These are phyloP conservation scores for Aureobasidium sp. DNA, from an alignment of 2,329 filamentous ascomycete species.

Conservation along the genomic window DNA sequence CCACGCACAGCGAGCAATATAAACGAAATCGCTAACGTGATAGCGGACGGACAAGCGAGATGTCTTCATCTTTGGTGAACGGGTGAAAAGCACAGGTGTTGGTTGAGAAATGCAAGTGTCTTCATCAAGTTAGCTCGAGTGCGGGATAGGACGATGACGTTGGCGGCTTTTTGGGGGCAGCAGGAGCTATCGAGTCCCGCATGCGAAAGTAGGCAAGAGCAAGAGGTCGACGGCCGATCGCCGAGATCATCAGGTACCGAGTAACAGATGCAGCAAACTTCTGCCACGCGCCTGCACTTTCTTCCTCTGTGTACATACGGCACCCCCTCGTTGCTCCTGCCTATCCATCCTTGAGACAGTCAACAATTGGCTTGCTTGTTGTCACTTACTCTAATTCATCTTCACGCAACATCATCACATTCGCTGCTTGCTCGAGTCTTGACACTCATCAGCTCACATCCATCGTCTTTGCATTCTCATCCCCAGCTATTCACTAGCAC, in stretches of 20 bases:
- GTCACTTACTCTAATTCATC: not conserved
- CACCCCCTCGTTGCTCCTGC: conserved; percentile 1
- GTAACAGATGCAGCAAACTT: conserved; percentile 8
- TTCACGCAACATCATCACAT: not conserved
- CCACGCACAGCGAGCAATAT: not conserved
- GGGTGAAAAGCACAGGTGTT: conserved; percentile 11
- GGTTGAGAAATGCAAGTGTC: conserved; percentile 10
- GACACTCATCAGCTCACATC: not conserved
- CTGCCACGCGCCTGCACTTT: conserved; percentile 10
- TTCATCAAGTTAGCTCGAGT: not conserved
- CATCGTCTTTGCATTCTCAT: not conserved
- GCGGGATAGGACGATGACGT: conserved; percentile 12
- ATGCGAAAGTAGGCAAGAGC: not conserved
- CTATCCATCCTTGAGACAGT: conserved; percentile 4
- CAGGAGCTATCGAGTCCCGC: conserved; percentile 2
- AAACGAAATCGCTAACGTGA: not conserved
- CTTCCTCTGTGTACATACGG: conserved; percentile 6
- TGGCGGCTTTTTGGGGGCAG: conserved; percentile 5
- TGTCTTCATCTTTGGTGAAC: not conserved
- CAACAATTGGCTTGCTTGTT: not conserved
- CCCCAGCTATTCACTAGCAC: not conserved
- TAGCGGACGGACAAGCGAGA: not conserved
- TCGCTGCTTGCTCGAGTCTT: conserved; percentile 8
- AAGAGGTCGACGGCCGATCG: conserved; percentile 2
- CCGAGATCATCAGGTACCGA: conserved; percentile 12